Conservation (phyloP, 176 grass and related monocot species). For the Microstegium vimineum region DNA sequence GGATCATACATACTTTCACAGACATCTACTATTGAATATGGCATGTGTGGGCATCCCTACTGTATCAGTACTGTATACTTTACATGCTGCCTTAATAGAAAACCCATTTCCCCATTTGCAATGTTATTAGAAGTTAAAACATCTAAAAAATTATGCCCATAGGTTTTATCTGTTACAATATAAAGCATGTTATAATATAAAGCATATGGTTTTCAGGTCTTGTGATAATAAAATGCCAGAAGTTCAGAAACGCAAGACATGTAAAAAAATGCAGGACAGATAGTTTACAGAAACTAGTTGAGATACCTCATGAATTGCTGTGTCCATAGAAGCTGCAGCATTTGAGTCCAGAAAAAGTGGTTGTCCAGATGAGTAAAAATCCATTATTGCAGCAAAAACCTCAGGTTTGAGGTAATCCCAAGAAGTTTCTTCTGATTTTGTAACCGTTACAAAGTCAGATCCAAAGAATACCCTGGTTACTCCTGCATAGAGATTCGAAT, state of each 20-base stretch:
- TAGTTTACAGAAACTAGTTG: background rate
- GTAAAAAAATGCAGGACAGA: background rate
- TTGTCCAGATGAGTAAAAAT: constrained; percentile 92
- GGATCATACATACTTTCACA: background rate
- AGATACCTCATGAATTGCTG: constrained; percentile 84
- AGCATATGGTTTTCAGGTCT: background rate
- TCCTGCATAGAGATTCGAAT: constrained; percentile 47
- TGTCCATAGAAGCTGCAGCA: constrained; percentile 73
- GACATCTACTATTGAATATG: background rate
- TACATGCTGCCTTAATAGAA: background rate
- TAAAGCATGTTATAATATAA: background rate
- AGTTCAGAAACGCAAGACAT: background rate
- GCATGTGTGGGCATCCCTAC: background rate
- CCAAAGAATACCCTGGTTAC: constrained; percentile 91
- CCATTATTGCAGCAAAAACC: constrained; percentile 90
- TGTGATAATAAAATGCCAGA: background rate
- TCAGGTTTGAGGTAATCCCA: constrained; percentile 95
- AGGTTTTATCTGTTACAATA: background rate
- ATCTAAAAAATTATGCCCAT: background rate
- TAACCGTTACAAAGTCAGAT: constrained; percentile 95
- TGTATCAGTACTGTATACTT: background rate
- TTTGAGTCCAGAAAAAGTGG: constrained; percentile 76
- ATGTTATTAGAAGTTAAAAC: background rate
- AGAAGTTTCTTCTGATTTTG: constrained; percentile 85
- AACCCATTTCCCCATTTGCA: background rate